Conservation (phyloP, 768 basidiomycete species). For the Myochromella boudieri region DNA sequence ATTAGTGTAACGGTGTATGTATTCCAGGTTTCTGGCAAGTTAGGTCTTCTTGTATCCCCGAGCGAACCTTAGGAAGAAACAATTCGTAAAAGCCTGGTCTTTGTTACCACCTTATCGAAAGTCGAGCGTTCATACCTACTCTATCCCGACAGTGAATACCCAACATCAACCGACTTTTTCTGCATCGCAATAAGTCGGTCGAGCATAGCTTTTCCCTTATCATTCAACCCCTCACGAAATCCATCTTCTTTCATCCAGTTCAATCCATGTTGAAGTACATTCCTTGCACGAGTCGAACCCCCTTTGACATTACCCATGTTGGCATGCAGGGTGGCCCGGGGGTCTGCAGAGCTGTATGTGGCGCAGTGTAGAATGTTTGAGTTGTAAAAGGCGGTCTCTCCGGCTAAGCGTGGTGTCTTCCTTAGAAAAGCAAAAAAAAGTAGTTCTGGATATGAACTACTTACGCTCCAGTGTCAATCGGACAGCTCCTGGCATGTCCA, state of each 20-base stretch:
- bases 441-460: no score
- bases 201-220: constrained; percentile 53
- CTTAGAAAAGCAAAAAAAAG: no score
- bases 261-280: constrained; percentile 74
- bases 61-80: no score
- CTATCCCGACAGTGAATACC: constrained; percentile 46
- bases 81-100: no score
- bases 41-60: no score
- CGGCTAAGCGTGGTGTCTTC: constrained; percentile 39
- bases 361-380: constrained; percentile 79
- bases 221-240: constrained; percentile 48
- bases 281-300: constrained; percentile 62
- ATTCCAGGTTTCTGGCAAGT: no score
- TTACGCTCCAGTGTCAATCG: constrained; percentile 53
- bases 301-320: constrained; percentile 64
- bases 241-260: constrained; percentile 60
- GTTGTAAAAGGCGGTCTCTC: constrained; percentile 80
- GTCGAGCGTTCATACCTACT: no score
- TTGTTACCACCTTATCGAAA: no score
- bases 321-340: constrained; percentile 69
- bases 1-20: no score
- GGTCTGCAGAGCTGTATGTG: constrained; percentile 48
- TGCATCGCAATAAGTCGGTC: constrained; percentile 59
- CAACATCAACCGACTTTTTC: constrained; percentile 38
- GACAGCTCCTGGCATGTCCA: constrained; percentile 71